Conservation (phyloP, 2,329 filamentous ascomycete species). For the Sclerotinia sclerotiorum region DNA sequence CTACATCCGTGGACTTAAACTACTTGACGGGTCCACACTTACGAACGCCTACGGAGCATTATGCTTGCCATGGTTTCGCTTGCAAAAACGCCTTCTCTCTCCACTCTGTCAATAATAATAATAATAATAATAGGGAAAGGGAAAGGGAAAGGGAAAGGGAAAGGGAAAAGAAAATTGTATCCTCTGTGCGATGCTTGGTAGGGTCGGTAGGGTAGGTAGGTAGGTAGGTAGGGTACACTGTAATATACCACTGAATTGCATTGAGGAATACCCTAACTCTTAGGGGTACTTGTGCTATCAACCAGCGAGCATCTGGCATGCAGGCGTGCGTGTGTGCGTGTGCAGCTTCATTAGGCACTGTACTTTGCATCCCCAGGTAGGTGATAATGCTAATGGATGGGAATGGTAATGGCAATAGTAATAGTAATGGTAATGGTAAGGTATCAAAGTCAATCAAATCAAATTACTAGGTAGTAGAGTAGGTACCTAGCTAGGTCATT, state of each 20-base stretch:
- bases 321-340: not conserved
- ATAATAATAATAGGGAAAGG: not conserved
- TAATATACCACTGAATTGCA: not conserved
- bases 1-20: not conserved
- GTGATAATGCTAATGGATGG: not conserved
- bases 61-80: not conserved
- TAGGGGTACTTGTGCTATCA: not conserved
- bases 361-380: not conserved
- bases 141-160: too few species aligned
- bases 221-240: too few species aligned
- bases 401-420: not conserved
- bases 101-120: not conserved
- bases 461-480: not conserved
- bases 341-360: not conserved
- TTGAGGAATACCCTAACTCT: not conserved
- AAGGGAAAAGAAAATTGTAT: not conserved
- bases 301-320: not conserved
- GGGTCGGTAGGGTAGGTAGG: too few species aligned
- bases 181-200: not conserved
- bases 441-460: not conserved
- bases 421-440: not conserved
- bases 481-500: too few species aligned
- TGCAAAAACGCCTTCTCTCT: not conserved
- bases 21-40: not conserved
- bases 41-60: conserved; percentile 3